phyloP scores from a whole-genome alignment of 441 rosid species.

The Bruguiera hainesii region DNA sequence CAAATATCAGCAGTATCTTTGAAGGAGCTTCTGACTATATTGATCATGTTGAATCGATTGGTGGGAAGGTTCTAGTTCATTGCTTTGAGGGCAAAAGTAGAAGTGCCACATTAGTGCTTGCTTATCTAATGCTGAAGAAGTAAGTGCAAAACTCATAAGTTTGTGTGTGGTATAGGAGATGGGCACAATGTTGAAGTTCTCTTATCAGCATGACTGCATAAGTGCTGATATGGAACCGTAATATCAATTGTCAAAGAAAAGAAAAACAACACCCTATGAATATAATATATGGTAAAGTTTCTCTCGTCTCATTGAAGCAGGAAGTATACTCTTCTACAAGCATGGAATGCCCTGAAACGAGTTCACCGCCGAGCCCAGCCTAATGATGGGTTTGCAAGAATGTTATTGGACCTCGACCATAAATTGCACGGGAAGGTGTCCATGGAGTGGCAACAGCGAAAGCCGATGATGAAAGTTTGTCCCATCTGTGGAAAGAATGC shows the following conservation, averaged over 20 bases:
- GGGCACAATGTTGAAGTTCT: conserved; percentile 1
- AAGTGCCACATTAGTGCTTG: conserved; percentile 88
- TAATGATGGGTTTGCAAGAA: conserved; percentile 85
- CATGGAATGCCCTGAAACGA: conserved; percentile 75
- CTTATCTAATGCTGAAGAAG: conserved; percentile 90
- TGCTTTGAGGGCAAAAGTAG: conserved; percentile 99
- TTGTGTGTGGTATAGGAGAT: background rate
- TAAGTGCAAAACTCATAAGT: conserved; percentile 33
- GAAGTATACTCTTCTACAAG: conserved; percentile 65
- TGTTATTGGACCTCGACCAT: conserved; percentile 57
- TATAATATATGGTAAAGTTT: too few species aligned
- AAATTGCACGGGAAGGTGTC: conserved; percentile 78
- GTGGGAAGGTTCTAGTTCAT: conserved; percentile 84
- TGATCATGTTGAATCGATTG: conserved; percentile 71
- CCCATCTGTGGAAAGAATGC: conserved; percentile 95
- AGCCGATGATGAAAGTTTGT: conserved; percentile 82
- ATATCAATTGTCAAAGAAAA: too few species aligned
- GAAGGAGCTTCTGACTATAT: conserved; percentile 81
- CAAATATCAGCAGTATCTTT: conserved; percentile 74
- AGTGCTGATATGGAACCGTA: conserved; percentile 5
- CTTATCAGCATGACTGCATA: background rate
- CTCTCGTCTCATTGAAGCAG: conserved; percentile 32
- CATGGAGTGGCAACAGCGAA: conserved; percentile 95
- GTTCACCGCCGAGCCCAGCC: conserved; percentile 97
- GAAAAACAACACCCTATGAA: too few species aligned